Percentiles rank a stretch among this genome's conserved stretches.
Conservation (phyloP, 495 filamentous ascomycete genomes). For the Penicillium cosmopolitanum region DNA sequence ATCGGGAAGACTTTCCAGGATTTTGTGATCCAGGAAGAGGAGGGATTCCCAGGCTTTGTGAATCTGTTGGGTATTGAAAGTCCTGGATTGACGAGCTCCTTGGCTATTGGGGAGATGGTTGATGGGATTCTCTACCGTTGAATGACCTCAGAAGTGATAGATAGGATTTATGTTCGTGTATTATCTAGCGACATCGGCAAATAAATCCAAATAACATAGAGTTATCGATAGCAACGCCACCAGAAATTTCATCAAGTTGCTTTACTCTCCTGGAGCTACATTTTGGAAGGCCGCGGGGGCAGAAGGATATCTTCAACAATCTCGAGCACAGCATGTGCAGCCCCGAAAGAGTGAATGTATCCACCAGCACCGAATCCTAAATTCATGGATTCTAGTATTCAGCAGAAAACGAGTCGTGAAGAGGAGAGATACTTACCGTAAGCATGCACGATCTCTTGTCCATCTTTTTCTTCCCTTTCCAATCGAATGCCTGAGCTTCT, state of each 20-base stretch:
- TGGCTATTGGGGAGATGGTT: conserved; percentile 90
- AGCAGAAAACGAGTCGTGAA: not conserved
- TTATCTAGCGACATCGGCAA: not conserved
- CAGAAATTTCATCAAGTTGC: not conserved
- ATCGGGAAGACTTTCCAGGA: conserved; percentile 73
- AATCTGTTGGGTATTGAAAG: conserved; percentile 95
- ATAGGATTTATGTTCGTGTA: too few species aligned
- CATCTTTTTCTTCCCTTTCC: conserved; percentile 26
- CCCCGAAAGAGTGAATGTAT: conserved; percentile 2
- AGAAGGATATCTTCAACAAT: not conserved
- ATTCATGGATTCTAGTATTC: not conserved
- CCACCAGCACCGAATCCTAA: not conserved
- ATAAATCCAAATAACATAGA: not conserved
- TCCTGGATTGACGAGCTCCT: conserved; percentile 84
- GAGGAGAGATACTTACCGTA: conserved; percentile 24
- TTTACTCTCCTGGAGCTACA: not conserved
- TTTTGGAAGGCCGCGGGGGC: not conserved
- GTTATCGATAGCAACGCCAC: not conserved
- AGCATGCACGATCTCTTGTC: conserved; percentile 35
- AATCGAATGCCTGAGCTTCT: conserved; percentile 35
- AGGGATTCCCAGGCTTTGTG: conserved; percentile 83
- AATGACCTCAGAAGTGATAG: not conserved
- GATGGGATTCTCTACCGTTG: conserved; percentile 68
- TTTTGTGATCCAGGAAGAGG: conserved; percentile 81
- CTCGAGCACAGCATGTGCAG: conserved; percentile 2